Percentiles rank a stretch among this genome's conserved stretches.
These are phyloP conservation scores for Eucalyptus leucophloia DNA, from an alignment of 345 rosid species.

Conservation along the genomic window DNA sequence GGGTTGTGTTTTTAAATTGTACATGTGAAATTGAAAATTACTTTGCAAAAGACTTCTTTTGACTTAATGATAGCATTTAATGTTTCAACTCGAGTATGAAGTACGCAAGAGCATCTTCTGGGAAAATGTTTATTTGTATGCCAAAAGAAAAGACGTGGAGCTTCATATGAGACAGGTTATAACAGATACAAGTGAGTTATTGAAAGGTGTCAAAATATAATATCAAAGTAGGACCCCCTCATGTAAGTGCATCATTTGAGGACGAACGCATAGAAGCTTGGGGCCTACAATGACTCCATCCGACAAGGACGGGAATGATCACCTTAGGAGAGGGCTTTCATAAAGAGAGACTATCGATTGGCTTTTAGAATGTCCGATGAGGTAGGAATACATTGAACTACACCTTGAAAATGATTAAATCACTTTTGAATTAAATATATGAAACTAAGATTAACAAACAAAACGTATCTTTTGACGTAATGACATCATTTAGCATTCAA, in stretches of 20 bases:
- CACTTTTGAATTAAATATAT: background rate
- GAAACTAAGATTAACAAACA: background rate
- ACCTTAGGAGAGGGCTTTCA: background rate
- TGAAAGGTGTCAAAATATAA: background rate
- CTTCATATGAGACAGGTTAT: background rate
- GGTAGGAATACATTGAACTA: background rate
- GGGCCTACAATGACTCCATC: background rate
- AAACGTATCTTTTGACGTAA: background rate
- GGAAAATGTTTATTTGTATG: background rate
- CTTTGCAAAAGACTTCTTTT: background rate
- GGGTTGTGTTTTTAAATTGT: background rate
- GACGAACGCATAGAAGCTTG: background rate
- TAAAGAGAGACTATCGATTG: rapidly evolving
- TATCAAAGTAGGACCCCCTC: background rate
- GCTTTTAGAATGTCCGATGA: background rate
- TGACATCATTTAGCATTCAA: background rate
- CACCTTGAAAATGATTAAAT: background rate
- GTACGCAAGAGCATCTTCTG: rapidly evolving
- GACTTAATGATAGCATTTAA: background rate
- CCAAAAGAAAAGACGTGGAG: background rate
- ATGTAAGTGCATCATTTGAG: background rate
- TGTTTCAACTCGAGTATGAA: background rate
- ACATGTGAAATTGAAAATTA: background rate
- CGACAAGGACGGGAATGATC: background rate
- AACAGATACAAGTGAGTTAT: background rate